phyloP scores from a whole-genome alignment of 1,284 basidiomycete genomes.

The Rhodotorula sp. region DNA sequence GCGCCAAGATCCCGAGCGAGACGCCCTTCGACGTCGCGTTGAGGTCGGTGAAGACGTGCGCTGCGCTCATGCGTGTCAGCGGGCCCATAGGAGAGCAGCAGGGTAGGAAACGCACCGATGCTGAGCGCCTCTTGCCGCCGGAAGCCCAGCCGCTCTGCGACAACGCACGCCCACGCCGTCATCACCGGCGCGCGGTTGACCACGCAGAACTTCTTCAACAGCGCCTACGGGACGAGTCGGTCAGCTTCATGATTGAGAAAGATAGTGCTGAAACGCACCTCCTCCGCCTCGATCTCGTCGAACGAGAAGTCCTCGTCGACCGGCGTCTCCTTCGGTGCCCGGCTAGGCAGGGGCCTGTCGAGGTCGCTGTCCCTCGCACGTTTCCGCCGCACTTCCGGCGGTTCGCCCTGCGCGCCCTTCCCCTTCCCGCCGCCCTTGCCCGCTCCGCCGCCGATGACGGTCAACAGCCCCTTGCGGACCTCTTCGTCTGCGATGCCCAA shows the following conservation, averaged over 20 bases:
- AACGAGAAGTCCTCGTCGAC: conserved; percentile 63
- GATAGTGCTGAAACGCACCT: conserved; percentile 55
- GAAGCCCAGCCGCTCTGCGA: conserved; percentile 84
- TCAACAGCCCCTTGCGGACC: conserved; percentile 19
- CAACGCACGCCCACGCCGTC: conserved; percentile 86
- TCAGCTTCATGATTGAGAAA: not conserved
- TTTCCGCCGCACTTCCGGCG: conserved; percentile 47
- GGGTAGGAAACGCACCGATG: conserved; percentile 62
- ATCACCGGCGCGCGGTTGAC: conserved; percentile 91
- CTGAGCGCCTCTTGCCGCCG: conserved; percentile 82
- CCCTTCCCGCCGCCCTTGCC: conserved; percentile 42
- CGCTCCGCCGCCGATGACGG: conserved; percentile 22
- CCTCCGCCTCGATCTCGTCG: conserved; percentile 68
- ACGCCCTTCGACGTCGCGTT: conserved; percentile 82
- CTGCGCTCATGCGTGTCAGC: conserved; percentile 52
- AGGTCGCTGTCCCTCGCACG: conserved; percentile 54
- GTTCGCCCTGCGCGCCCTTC: conserved; percentile 53
- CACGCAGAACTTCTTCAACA: conserved; percentile 64
- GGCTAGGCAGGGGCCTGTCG: conserved; percentile 64
- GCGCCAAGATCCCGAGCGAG: conserved; percentile 70
- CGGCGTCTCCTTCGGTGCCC: conserved; percentile 58
- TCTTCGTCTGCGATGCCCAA: conserved; percentile 47
- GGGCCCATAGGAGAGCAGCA: not conserved
- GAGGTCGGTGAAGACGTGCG: conserved; percentile 88
- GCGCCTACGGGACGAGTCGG: conserved; percentile 55